Evolutionary conservation across 345 rosid species (phyloP).

Genomic region (Lepidium africanum): DNA sequence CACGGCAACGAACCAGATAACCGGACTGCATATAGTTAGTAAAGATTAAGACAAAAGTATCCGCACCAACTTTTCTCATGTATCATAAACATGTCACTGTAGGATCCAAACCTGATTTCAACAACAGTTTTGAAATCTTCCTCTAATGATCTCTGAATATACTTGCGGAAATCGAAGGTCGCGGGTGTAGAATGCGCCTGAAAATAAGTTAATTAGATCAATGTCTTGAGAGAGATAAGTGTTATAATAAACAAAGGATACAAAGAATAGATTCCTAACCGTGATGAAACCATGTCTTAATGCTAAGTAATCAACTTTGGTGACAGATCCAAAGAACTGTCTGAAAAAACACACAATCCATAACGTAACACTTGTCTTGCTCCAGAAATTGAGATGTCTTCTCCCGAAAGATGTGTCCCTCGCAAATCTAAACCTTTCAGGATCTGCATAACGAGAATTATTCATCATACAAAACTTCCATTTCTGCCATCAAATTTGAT

Average conservation of each 20-base stretch:
- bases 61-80: neutral
- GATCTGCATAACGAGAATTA: conserved; percentile 43
- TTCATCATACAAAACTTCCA: neutral
- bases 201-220: neutral
- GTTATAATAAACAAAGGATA: neutral
- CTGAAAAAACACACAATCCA: conserved; percentile 71
- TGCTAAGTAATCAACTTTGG: conserved; percentile 64
- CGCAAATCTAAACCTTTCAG: conserved; percentile 90
- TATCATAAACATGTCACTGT: neutral
- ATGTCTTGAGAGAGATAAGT: neutral
- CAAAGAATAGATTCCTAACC: conserved; percentile 28
- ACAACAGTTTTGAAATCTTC: conserved; percentile 58
- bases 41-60: neutral
- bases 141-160: conserved; percentile 66
- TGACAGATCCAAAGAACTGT: conserved; percentile 66
- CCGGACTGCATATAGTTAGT: conserved; percentile 45
- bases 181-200: conserved; percentile 70
- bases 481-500: neutral
- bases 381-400: conserved; percentile 79
- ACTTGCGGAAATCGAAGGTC: conserved; percentile 72
- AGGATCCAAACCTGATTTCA: conserved; percentile 46
- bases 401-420: conserved; percentile 92
- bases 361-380: conserved; percentile 45
- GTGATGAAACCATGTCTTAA: conserved; percentile 71
- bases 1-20: conserved; percentile 57